Evolutionary conservation across 2,329 filamentous ascomycete genomes (phyloP), one percentile per base, ranked within the genome.

Genomic region (Hypoxylon sp.): DNA sequence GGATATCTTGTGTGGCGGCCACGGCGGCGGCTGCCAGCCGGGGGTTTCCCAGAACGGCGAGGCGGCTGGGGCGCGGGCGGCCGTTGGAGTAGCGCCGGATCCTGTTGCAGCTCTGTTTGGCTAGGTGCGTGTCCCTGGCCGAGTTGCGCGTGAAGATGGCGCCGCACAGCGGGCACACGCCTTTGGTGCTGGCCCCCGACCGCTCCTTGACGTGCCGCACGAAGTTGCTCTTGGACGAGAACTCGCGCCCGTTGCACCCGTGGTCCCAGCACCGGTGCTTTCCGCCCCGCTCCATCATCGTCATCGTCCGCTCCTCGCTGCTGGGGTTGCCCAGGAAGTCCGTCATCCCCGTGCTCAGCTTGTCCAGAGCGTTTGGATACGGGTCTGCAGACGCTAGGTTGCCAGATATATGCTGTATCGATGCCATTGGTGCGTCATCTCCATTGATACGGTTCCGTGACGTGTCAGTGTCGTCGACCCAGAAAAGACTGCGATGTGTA

Each of bases 61-160:
- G 56, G 21, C 67, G 66, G 38, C 66, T 68, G 50, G 67, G 67
- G 43, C 67, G 65, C 38, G 66, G 67, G 38, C 67, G 63, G 23
- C 67, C 67, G 31, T 69, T 69, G 41, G 67, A 69, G 55, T 69
- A 69, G 55, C 67, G 65, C 43, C 67, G 64, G 38, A 69, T 69
- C 37, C 67, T 64, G 43, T 69, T 67, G 61, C 67, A 69, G 62
- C 67, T 69, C 51, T 67, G 65, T 49, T 69, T 69, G 45, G 67
- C 67, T 23, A 69, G 49, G 31, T 69, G 67, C 10, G 67, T 69
- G 48, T 69, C 67, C 41, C 67, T 62, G 3, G 67, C 67, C 15
- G 67, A 68, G 47, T 66, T 68, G 9, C 67, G 60, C 13, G 67
- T 69, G 50, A 69, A 69, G 35, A 68, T 65, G 26, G 66, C 67